Base-by-base conservation (phyloP, 108 stramenopile genomes). In the Cyclostephanos invisitatus region DNA sequence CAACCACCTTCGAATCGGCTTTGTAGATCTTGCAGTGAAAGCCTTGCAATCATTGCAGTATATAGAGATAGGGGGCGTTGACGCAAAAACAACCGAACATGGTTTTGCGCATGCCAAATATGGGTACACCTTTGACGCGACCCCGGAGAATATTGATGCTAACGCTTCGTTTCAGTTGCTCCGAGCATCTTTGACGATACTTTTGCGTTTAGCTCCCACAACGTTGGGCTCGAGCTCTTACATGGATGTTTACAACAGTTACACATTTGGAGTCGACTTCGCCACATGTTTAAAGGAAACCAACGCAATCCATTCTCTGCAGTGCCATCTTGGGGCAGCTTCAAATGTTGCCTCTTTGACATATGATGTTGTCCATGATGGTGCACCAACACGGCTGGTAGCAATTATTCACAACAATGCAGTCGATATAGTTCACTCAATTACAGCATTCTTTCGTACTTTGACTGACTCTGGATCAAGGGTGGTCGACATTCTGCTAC, bases 321-420 rank as follows among this genome's bases (percentile, higher is more conserved):
- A 63, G 29, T 66, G 56, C 36, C 71, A 72, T 55, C 61, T 79
- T n/a, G 36, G 25, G 8, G 17, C 65, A 25, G 71, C 72, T 48
- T 72, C 78, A 49, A 64, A 60, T 35, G 59, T 81, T 25, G 57
- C 80, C 21, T 76, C 80, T 20, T 46, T 76, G 62, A 77, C 80
- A 29, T 75, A 75, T 59, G 51, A 62, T 29, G 18, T 70, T 2
- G 60, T 71, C 3, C 64, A 50, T 53, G 29, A 21, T 73, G 69
- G 64, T 46, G 59, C 74, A 21, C 37, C 74, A 18, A 64, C 69
- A 38, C 49, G 44, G 7, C 69, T 49, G 8, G 40, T 80, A 11
- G 42, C 40, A 21, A 55, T 40, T 14, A 67, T 76, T 25, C 80
- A 76, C 64, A 22, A 42, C 60, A 81, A 72, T 62, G 56, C 80